Percentiles rank a stretch among this genome's conserved stretches.
phyloP scores from a whole-genome alignment of 768 basidiomycete species.

The Leccinum imitatum region DNA sequence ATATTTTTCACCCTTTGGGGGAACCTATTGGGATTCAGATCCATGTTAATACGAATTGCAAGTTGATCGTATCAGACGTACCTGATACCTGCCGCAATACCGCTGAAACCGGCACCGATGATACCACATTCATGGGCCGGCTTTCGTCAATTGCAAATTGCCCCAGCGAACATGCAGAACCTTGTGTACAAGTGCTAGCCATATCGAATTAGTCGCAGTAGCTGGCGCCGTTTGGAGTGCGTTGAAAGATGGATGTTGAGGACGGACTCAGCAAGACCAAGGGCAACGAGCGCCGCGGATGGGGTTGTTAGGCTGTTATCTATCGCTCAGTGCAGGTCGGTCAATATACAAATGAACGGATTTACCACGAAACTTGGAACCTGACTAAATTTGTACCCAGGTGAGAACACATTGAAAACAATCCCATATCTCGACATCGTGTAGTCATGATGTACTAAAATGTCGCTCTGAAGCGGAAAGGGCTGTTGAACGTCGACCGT shows the following conservation, averaged over 20 bases:
- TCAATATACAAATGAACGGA: background rate
- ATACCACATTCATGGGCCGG: slow-evolving; percentile 54
- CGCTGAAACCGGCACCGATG: slow-evolving; percentile 61
- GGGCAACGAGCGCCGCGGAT: background rate
- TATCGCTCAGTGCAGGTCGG: background rate
- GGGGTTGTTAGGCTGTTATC: background rate
- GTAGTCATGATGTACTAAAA: too few species aligned
- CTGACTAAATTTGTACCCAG: too few species aligned
- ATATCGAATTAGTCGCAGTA: background rate
- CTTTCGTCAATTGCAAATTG: slow-evolving; percentile 52
- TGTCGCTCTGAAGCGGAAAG: too few species aligned
- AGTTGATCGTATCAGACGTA: slow-evolving; percentile 19
- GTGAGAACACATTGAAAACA: too few species aligned
- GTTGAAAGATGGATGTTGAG: background rate
- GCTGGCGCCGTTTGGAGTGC: background rate
- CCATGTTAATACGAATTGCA: background rate
- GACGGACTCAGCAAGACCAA: too few species aligned
- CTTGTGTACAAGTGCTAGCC: background rate
- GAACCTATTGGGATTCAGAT: slow-evolving; percentile 36
- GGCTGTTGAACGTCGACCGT: too few species aligned
- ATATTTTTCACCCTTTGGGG: slow-evolving; percentile 53
- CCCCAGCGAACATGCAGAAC: slow-evolving; percentile 28
- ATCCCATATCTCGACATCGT: too few species aligned
- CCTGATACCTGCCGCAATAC: slow-evolving; percentile 59
- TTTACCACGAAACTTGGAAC: background rate